These are phyloP conservation scores for Xylaria sp. DNA, from an alignment of 2,329 filamentous ascomycete genomes.

Conservation along the genomic window DNA sequence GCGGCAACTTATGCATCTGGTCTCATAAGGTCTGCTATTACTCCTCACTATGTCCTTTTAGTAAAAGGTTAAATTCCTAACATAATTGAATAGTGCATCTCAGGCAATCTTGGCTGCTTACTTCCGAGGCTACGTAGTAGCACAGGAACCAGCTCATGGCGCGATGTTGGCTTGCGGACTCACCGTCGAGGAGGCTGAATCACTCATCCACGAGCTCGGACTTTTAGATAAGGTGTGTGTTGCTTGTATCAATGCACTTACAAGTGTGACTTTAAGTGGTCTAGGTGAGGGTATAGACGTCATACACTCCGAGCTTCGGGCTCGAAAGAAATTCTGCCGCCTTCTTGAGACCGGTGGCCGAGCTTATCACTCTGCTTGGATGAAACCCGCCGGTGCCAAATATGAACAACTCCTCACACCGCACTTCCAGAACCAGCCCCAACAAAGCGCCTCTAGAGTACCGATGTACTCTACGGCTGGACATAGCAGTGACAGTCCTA, in stretches of 20 bases:
- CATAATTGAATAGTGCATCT: not conserved
- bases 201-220: not conserved
- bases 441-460: not conserved
- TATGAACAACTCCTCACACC: not conserved
- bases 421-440: not conserved
- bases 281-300: not conserved
- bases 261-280: constrained; percentile 9
- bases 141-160: not conserved
- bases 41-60: not conserved
- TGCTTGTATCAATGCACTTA: not conserved
- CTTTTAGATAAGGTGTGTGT: not conserved
- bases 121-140: not conserved
- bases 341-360: constrained; percentile 1
- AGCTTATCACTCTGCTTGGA: constrained; percentile 1
- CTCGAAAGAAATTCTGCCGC: not conserved
- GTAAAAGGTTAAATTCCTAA: not conserved
- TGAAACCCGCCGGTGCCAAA: constrained; percentile 2
- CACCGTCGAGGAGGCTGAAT: not conserved
- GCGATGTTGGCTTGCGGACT: constrained; percentile 12
- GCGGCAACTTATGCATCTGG: constrained; percentile 54
- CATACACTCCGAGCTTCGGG: not conserved
- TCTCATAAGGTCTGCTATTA: not conserved
- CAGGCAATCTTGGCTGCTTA: not conserved
- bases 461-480: constrained; percentile 13
- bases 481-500: not conserved